Conservation (phyloP, 805 yeast species). For the Candida bentonensis region DNA sequence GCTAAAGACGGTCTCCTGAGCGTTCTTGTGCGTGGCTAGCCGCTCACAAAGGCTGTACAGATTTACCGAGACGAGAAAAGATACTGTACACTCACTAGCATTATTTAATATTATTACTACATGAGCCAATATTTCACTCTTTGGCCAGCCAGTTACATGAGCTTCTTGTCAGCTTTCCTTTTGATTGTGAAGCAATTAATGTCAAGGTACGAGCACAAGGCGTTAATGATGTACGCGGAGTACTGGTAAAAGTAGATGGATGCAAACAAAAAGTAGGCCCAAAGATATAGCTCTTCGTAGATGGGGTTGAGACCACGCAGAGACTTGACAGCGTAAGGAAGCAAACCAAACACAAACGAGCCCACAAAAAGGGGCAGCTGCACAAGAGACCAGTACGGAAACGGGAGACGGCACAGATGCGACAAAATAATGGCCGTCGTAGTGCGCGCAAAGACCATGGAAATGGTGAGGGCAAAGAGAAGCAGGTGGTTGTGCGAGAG, state of each 20-base stretch:
- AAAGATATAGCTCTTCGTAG: conserved; percentile 25
- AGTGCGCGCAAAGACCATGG: conserved; percentile 81
- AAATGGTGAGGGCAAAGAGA: conserved; percentile 61
- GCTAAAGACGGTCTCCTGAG: conserved; percentile 23
- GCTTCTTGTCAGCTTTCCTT: conserved; percentile 17
- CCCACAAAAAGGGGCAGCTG: conserved; percentile 23
- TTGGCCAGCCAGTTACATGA: not conserved
- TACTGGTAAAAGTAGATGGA: conserved; percentile 51
- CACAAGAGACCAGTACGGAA: conserved; percentile 64
- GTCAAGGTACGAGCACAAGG: conserved; percentile 69
- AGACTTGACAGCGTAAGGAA: conserved; percentile 32
- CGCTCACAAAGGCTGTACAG: no score
- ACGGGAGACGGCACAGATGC: conserved; percentile 70
- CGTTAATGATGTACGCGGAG: conserved; percentile 62
- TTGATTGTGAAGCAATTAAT: conserved; percentile 77
- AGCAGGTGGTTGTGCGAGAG: conserved; percentile 36
- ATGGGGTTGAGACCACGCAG: conserved; percentile 7
- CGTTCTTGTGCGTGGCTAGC: not conserved
- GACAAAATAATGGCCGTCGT: conserved; percentile 47
- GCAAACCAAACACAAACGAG: conserved; percentile 25
- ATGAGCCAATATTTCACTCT: no score
- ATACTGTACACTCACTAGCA: no score
- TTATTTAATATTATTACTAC: not conserved
- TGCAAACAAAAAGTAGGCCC: conserved; percentile 49
- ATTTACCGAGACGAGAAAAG: no score